Evolutionary conservation across 106 monocot species (phyloP).

Genomic region (Ottelia alismoides): DNA sequence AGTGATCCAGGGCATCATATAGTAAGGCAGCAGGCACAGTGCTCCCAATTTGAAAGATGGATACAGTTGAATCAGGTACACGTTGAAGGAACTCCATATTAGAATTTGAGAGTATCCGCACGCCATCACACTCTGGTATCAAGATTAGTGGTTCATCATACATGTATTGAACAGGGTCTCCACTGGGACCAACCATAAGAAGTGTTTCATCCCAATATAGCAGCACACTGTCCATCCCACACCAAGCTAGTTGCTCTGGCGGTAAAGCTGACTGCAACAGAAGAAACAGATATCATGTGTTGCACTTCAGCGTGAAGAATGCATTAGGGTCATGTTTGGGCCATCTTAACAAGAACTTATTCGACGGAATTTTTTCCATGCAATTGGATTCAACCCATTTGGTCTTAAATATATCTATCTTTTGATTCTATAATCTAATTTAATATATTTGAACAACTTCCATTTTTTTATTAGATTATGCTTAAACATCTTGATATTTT

Average conservation of each 20-base stretch:
- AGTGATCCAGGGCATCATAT: conserved; percentile 98
- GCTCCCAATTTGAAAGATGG: conserved; percentile 94
- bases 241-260: conserved; percentile 96
- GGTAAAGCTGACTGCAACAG: conserved; percentile 55
- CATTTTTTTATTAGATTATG: no score
- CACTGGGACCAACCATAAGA: conserved; percentile 87
- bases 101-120: conserved; percentile 83
- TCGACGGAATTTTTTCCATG: no score
- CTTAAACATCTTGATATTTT: no score
- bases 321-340: no score
- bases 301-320: no score
- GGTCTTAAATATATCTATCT: no score
- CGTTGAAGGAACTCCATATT: conserved; percentile 92
- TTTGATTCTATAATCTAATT: no score
- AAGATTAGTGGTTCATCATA: conserved; percentile 89
- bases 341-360: no score
- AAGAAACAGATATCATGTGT: background rate
- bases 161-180: conserved; percentile 71
- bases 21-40: conserved; percentile 78
- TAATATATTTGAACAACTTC: no score
- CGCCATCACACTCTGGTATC: conserved; percentile 95
- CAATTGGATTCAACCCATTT: no score
- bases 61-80: conserved; percentile 92
- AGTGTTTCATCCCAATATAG: conserved; percentile 90
- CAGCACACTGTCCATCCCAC: conserved; percentile 92